Percentiles rank a stretch among this genome's conserved stretches.
Conservation (phyloP, 2,329 filamentous ascomycete genomes). For the Cryphonectria japonica region DNA sequence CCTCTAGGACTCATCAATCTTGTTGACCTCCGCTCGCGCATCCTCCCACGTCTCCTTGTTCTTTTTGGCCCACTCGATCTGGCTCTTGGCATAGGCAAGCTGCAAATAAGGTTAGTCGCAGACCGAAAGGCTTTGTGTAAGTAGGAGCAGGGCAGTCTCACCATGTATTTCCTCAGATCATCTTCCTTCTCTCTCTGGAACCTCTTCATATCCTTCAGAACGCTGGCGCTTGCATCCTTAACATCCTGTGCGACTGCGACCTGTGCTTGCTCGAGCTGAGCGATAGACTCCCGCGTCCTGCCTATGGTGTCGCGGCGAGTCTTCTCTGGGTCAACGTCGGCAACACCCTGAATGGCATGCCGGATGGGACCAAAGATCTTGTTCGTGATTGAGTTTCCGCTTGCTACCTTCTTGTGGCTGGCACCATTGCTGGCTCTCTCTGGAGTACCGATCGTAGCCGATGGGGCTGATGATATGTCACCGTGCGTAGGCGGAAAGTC, state of each 20-base stretch:
- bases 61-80: conserved; percentile 92
- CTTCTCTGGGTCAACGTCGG: conserved; percentile 92
- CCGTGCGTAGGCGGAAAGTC: conserved; percentile 92
- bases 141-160: conserved; percentile 50
- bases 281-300: conserved; percentile 88
- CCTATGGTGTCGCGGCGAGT: conserved; percentile 92
- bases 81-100: conserved; percentile 90
- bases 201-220: conserved; percentile 85
- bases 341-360: conserved; percentile 94
- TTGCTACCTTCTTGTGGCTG: conserved; percentile 77
- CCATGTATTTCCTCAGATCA: conserved; percentile 93
- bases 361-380: conserved; percentile 95
- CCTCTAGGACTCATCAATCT: conserved; percentile 70
- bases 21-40: conserved; percentile 82
- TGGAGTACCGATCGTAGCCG: conserved; percentile 73
- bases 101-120: conserved; percentile 41
- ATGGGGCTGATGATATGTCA: conserved; percentile 69
- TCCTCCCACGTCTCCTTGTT: conserved; percentile 93
- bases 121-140: conserved; percentile 2
- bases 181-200: conserved; percentile 97
- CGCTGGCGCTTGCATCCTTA: conserved; percentile 85
- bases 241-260: conserved; percentile 89
- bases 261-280: conserved; percentile 86
- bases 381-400: conserved; percentile 86
- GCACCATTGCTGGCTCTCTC: conserved; percentile 53